A percentile compares a stretch with the other conserved stretches of the same genome.
Evolutionary conservation across 192 early-diverging fungal genomes (phyloP).

Genomic region (Rhizoclosmatium globosum): DNA sequence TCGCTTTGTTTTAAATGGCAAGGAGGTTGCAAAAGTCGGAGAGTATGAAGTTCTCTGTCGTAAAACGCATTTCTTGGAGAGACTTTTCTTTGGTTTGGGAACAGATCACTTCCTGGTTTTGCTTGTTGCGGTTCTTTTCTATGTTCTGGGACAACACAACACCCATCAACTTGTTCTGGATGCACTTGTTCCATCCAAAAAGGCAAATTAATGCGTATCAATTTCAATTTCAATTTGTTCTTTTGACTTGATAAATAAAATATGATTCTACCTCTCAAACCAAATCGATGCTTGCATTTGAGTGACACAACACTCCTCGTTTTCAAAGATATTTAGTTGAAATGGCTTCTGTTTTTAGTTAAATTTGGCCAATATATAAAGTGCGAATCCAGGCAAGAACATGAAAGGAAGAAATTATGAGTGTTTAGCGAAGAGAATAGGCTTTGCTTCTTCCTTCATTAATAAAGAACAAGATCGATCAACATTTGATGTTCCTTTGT

Average conservation of each 20-base stretch:
- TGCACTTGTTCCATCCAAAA: background rate
- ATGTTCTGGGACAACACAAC: background rate
- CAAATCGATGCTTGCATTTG: too few relatives aligned
- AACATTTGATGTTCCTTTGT: background rate
- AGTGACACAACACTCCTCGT: too few relatives aligned
- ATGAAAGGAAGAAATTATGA: too few relatives aligned
- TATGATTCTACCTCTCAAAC: too few relatives aligned
- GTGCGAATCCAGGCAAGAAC: too few relatives aligned
- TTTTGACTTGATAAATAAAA: too few relatives aligned
- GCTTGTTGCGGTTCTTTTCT: background rate
- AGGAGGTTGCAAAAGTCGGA: slow-evolving; percentile 10
- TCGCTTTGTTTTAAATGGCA: slow-evolving; percentile 9
- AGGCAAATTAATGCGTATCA: too few relatives aligned
- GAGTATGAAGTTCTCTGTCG: slow-evolving; percentile 28
- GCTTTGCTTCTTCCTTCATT: background rate
- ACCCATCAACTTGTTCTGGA: background rate
- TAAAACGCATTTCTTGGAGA: slow-evolving; percentile 26
- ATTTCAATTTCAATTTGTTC: too few relatives aligned
- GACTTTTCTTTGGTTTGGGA: slow-evolving; percentile 11
- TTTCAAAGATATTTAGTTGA: too few relatives aligned
- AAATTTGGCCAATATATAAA: too few relatives aligned
- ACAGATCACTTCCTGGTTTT: slow-evolving; percentile 22
- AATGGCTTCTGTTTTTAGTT: too few relatives aligned
- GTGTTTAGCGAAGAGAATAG: too few relatives aligned
- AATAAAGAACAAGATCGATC: slow-evolving; percentile 10